These are phyloP conservation scores for Fusarium sp. DNA, from an alignment of 2,329 filamentous ascomycete genomes.

Conservation along the genomic window DNA sequence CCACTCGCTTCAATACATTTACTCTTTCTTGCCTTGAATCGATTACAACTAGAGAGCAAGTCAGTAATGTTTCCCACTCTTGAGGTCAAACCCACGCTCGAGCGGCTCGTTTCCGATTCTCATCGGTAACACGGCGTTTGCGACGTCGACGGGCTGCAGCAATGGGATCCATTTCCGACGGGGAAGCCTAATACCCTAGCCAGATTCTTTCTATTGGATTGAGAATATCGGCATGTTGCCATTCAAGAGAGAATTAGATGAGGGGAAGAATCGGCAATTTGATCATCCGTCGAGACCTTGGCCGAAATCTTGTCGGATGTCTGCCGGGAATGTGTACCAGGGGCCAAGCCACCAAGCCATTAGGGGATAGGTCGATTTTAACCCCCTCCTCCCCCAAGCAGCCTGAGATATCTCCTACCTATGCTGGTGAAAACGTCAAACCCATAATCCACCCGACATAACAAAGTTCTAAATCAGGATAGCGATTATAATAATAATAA, in stretches of 20 bases:
- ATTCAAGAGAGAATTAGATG: not conserved
- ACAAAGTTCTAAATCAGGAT: too few species aligned
- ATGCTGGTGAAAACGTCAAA: too few species aligned
- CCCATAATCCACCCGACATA: too few species aligned
- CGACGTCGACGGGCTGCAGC: not conserved
- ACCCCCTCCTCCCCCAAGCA: too few species aligned
- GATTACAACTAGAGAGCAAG: slow-evolving; percentile 40
- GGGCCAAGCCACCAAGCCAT: not conserved
- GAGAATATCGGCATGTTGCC: not conserved
- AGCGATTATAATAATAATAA: too few species aligned
- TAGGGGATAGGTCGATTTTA: too few species aligned
- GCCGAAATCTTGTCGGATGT: not conserved
- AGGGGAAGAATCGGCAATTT: not conserved
- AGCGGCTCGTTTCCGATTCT: slow-evolving; percentile 50
- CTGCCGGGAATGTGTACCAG: not conserved
- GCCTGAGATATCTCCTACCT: too few species aligned
- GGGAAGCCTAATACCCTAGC: not conserved
- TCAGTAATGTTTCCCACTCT: not conserved
- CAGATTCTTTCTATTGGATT: not conserved
- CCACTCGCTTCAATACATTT: slow-evolving; percentile 48
- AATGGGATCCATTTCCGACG: not conserved
- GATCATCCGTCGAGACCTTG: not conserved
- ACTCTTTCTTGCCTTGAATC: slow-evolving; percentile 52
- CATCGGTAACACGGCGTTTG: slow-evolving; percentile 45
- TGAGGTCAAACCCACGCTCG: slow-evolving; percentile 37